Base-by-base conservation (phyloP, 768 basidiomycete genomes). In the Pulveroboletus sp. region DNA sequence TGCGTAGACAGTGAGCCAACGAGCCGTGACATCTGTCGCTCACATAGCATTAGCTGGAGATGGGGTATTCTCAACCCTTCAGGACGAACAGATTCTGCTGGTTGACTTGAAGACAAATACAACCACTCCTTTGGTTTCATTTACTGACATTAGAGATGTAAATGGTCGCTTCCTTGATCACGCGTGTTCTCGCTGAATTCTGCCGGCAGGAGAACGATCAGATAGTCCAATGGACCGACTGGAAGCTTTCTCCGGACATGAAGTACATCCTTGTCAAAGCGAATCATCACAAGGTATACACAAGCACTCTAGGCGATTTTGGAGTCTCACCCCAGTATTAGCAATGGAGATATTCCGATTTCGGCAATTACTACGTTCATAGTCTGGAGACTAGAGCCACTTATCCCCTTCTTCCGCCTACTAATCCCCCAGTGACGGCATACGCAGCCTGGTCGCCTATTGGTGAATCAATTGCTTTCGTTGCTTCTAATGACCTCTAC, bases 341-440 rank as follows among this genome's bases (percentile, higher is more conserved):
- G 86, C 90, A 94, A 84, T 99, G 96, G 96, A 83, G 96, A 40
- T 79, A 86, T 67, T 96, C 93, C 6, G 83, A 82, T 49, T 86
- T 86, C 62, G 87, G 89, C 15, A 97, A 94, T 67, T 98, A 93
- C 65, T 95, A 91, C 66, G 76, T 99, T n/a, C 86, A 96, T 70
- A 78, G 83, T 57, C 73, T 97, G 37, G 78, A 74, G 24, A 76
- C 82, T 8, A 81, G 83, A 52, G 61, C 62, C 15, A 94, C 93
- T 1, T 76, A 77, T 51, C 84, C 92, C 1, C 74, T 98, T 39
- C 73, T 81, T 50, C 73, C 82, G 1, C 87, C 87, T 0, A 73
- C 82, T 13, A 49, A 77, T 54, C 90, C 90, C 15, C 83, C 93
- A 0, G 75, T 71, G 11, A 88, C 86, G 17, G 75, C 89, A 2